phyloP scores from a whole-genome alignment of 2,329 filamentous ascomycete genomes.

The Botrytis fragariae region DNA sequence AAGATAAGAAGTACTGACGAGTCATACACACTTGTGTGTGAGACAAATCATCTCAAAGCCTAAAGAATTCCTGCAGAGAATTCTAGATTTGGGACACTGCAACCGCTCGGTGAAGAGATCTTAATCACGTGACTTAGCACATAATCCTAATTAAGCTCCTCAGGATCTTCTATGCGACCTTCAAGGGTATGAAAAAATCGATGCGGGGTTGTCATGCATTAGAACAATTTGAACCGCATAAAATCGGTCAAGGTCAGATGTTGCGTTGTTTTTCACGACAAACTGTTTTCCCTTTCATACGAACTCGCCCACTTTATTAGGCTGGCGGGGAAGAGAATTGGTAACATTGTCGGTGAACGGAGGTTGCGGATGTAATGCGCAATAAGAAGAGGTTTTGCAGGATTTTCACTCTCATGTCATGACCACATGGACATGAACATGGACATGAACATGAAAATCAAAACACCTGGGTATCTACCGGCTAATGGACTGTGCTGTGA shows the following conservation, averaged over 20 bases:
- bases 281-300: slow-evolving; percentile 5
- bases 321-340: neutral
- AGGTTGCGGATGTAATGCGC: slow-evolving; percentile 6
- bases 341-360: slow-evolving; percentile 17
- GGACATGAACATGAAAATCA: neutral
- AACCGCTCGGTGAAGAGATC: neutral
- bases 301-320: slow-evolving; percentile 19
- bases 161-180: neutral
- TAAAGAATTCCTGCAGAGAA: neutral
- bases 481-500: slow-evolving; percentile 1
- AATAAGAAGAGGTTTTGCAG: neutral
- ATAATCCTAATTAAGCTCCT: neutral
- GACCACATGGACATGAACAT: slow-evolving; percentile 16
- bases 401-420: slow-evolving; percentile 6
- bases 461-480: neutral
- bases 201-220: slow-evolving; percentile 13
- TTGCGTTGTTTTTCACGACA: slow-evolving; percentile 15
- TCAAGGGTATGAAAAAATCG: slow-evolving; percentile 11
- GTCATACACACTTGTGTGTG: neutral
- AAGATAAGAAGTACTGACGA: neutral
- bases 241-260: slow-evolving; percentile 19
- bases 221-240: slow-evolving; percentile 14
- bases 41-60: neutral
- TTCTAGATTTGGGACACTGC: neutral
- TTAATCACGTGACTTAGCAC: neutral